A percentile compares a stretch with the other conserved stretches of the same genome.
These are phyloP conservation scores for Ascochyta clinopodiicola DNA, from an alignment of 2,329 filamentous ascomycete species.

Conservation along the genomic window DNA sequence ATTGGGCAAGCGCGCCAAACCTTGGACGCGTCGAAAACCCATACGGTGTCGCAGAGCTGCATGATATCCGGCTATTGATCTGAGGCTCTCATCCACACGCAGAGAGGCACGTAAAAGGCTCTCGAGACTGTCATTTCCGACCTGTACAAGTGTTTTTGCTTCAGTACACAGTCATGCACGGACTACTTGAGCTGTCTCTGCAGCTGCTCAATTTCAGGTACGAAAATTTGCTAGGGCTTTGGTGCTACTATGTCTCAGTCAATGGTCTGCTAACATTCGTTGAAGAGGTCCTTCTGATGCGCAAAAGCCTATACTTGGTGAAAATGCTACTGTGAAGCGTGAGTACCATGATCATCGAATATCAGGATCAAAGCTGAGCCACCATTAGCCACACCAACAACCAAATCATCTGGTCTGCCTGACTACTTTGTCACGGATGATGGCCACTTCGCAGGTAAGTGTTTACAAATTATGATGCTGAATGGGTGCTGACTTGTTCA, in stretches of 20 bases:
- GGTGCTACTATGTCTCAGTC: background rate
- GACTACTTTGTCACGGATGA: constrained; percentile 45
- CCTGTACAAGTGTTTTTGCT: background rate
- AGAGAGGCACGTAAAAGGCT: background rate
- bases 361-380: constrained; percentile 7
- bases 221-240: constrained; percentile 6
- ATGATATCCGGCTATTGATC: constrained; percentile 1
- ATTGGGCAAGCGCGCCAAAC: constrained; percentile 11
- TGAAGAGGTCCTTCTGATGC: constrained; percentile 14
- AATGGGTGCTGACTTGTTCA: constrained; percentile 10
- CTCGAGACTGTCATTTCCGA: constrained; percentile 9
- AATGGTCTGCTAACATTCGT: background rate
- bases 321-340: constrained; percentile 28
- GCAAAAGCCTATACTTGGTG: constrained; percentile 26
- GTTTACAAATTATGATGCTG: background rate
- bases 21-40: constrained; percentile 12
- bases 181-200: constrained; percentile 33
- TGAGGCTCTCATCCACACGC: background rate
- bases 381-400: constrained; percentile 29
- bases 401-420: constrained; percentile 30
- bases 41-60: constrained; percentile 10
- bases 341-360: constrained; percentile 19
- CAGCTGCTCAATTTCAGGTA: constrained; percentile 35
- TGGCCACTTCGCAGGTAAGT: constrained; percentile 37
- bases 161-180: constrained; percentile 27